A percentile compares a stretch with the other conserved stretches of the same genome.
Evolutionary conservation across 2,329 filamentous ascomycete species (phyloP).

Genomic region (Calonectria pteridis): DNA sequence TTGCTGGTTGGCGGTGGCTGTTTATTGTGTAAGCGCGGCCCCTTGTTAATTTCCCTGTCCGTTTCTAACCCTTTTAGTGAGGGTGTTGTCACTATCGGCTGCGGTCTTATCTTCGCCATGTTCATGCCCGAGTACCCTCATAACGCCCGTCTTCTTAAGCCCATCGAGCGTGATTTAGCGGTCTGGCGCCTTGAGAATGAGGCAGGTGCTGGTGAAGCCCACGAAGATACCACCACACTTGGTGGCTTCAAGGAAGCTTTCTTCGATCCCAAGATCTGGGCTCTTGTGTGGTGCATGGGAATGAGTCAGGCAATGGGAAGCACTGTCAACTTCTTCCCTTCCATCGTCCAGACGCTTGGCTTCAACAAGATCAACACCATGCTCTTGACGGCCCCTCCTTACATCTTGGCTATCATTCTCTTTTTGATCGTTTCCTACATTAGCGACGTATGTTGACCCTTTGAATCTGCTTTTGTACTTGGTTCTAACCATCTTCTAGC

Average conservation of each 20-base stretch:
- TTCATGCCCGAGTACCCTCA: slow-evolving; percentile 72
- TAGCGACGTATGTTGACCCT: background rate
- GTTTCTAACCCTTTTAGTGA: slow-evolving; percentile 52
- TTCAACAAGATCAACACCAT: slow-evolving; percentile 71
- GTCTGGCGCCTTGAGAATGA: slow-evolving; percentile 73
- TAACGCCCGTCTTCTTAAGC: slow-evolving; percentile 37
- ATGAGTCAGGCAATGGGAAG: slow-evolving; percentile 55
- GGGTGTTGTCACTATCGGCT: slow-evolving; percentile 72
- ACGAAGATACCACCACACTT: slow-evolving; percentile 65
- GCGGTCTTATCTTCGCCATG: slow-evolving; percentile 67
- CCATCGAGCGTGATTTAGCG: slow-evolving; percentile 63
- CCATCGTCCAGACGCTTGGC: slow-evolving; percentile 64
- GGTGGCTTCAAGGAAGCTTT: slow-evolving; percentile 66
- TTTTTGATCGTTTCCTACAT: slow-evolving; percentile 3
- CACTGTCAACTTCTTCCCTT: slow-evolving; percentile 45
- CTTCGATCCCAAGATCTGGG: slow-evolving; percentile 69
- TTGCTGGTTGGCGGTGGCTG: slow-evolving; percentile 66
- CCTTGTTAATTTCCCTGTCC: too few species aligned
- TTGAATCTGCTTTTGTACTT: too few species aligned
- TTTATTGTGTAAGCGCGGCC: slow-evolving; percentile 51
- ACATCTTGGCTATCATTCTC: slow-evolving; percentile 60
- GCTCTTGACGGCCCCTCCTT: slow-evolving; percentile 74
- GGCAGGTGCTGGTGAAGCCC: slow-evolving; percentile 73
- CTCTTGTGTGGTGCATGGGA: slow-evolving; percentile 59
- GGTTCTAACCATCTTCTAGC: background rate